Evolutionary conservation across 441 rosid species (phyloP).

Genomic region (Geranium incanum): DNA sequence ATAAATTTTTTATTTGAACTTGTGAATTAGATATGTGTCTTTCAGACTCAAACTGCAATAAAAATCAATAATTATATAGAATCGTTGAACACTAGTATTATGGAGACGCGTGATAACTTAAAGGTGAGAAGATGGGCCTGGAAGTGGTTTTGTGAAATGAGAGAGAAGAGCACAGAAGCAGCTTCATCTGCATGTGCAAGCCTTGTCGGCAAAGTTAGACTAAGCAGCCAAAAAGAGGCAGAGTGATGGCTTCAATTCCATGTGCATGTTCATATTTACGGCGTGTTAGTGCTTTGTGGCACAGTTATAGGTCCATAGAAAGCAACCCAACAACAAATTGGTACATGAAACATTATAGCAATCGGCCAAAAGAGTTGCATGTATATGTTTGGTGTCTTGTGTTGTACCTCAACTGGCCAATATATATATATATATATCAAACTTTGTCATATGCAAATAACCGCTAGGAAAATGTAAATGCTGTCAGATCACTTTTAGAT

Average conservation of each 20-base stretch:
- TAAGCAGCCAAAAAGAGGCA: neutral
- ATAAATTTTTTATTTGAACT: no score
- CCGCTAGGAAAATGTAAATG: neutral
- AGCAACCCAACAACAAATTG: conserved; percentile 4
- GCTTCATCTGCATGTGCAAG: neutral
- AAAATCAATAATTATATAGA: no score
- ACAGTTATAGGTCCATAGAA: neutral
- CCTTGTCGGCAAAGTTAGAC: neutral
- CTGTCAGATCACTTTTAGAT: conserved; percentile 4
- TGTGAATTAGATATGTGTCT: no score
- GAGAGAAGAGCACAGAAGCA: neutral
- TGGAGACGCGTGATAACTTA: no score
- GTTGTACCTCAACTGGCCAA: neutral
- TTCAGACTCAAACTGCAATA: no score
- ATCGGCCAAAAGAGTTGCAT: neutral
- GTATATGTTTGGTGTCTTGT: neutral
- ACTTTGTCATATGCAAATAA: conserved; percentile 4
- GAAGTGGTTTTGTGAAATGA: no score
- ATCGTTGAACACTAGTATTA: no score
- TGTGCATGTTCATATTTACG: neutral
- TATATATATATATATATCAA: neutral
- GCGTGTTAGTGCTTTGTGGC: neutral
- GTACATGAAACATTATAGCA: neutral
- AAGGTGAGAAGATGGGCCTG: no score
- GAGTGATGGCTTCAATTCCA: neutral